phyloP scores from a whole-genome alignment of 2,329 filamentous ascomycete genomes.

The Grosmannia serpens region DNA sequence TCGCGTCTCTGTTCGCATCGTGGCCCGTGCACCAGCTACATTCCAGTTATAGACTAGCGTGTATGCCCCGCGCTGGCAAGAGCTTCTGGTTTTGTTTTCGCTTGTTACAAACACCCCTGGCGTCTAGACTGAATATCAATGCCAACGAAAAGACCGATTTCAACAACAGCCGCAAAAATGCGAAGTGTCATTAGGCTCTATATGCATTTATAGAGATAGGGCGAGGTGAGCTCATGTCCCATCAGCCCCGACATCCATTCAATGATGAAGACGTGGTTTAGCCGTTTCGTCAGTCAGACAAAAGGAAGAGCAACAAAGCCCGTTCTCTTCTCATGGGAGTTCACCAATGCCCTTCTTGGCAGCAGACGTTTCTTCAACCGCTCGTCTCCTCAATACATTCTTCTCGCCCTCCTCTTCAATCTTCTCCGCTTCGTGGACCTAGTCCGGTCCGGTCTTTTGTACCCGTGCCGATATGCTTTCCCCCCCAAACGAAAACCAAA shows the following conservation, averaged over 20 bases:
- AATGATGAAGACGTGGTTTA: neutral
- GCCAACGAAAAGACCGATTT: neutral
- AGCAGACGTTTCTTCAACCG: neutral
- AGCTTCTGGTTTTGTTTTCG: neutral
- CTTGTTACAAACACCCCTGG: neutral
- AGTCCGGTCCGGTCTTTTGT: neutral
- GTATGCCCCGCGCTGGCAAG: slow-evolving; percentile 2
- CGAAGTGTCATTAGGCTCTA: slow-evolving; percentile 10
- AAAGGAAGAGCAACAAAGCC: neutral
- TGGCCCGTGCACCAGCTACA: slow-evolving; percentile 10
- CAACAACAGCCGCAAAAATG: neutral
- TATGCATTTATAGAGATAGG: slow-evolving; percentile 7
- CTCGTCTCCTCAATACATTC: neutral
- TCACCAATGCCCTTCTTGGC: neutral
- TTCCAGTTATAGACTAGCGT: slow-evolving; percentile 9
- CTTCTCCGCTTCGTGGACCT: neutral
- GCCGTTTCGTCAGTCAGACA: neutral
- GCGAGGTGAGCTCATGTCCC: neutral
- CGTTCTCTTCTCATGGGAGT: neutral
- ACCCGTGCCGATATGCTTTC: neutral
- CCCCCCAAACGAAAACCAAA: slow-evolving; percentile 4
- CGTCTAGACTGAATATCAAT: neutral
- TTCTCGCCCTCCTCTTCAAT: neutral
- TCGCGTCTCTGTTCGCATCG: slow-evolving; percentile 4
- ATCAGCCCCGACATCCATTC: neutral